phyloP scores from a whole-genome alignment of 208 protist genomes.

The Leishmania aethiopica region DNA sequence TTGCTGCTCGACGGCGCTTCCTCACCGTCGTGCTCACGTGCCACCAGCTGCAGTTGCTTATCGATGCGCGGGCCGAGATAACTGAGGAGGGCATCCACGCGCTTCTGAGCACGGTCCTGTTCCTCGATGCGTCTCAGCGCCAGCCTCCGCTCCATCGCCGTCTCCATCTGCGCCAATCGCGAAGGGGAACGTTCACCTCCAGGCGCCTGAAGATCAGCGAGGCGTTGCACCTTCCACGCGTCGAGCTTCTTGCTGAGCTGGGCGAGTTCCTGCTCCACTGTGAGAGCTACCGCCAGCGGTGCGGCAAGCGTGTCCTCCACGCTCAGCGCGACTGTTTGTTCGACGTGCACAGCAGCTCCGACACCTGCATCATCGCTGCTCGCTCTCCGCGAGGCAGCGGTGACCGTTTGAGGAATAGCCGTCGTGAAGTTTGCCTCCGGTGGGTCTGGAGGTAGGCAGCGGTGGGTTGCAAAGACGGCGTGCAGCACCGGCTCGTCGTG shows the following conservation, averaged over 20 bases:
- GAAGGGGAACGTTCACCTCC: neutral
- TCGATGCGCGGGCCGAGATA: slow-evolving; percentile 36
- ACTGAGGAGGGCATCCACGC: slow-evolving; percentile 44
- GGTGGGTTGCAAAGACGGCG: slow-evolving; percentile 35
- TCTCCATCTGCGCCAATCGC: slow-evolving; percentile 19
- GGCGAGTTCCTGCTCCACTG: slow-evolving; percentile 26
- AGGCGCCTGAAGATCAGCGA: slow-evolving; percentile 24
- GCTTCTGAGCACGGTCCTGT: slow-evolving; percentile 58
- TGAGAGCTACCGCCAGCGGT: neutral
- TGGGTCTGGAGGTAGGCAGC: slow-evolving; percentile 9
- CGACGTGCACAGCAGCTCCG: neutral
- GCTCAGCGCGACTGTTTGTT: neutral
- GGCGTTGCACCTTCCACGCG: slow-evolving; percentile 38
- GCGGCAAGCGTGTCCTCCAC: neutral
- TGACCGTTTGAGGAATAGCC: slow-evolving; percentile 24
- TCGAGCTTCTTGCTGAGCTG: slow-evolving; percentile 16
- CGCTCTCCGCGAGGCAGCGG: neutral
- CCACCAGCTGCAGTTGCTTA: neutral
- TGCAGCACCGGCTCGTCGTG: slow-evolving; percentile 27
- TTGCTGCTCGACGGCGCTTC: neutral
- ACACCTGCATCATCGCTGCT: neutral
- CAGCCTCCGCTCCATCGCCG: slow-evolving; percentile 51
- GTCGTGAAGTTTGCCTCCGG: neutral
- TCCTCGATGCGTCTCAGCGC: slow-evolving; percentile 33
- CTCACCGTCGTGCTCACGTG: neutral